Conservation (phyloP, 306 rosid species). For the Cotoneaster glaucophyllus region DNA sequence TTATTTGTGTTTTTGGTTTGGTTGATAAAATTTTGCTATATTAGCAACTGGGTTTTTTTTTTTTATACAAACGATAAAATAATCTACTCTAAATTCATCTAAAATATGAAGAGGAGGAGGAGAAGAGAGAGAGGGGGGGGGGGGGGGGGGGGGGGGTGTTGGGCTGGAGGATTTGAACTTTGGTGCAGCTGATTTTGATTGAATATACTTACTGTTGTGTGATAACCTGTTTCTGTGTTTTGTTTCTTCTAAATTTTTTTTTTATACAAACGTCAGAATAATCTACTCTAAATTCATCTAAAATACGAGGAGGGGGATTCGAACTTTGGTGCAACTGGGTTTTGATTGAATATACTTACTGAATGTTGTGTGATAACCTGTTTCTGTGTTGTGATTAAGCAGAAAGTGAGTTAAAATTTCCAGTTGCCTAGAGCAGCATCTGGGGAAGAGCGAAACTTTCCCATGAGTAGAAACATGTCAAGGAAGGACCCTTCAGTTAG, state of each 20-base stretch:
- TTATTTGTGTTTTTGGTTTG: neutral
- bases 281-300: no score
- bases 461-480: conserved; percentile 22
- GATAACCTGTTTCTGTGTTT: conserved; percentile 10
- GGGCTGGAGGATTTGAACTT: no score
- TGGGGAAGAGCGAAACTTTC: conserved; percentile 24
- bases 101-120: no score
- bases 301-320: no score
- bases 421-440: conserved; percentile 33
- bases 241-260: no score
- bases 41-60: no score
- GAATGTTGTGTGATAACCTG: conserved; percentile 8
- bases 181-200: neutral
- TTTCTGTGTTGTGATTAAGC: conserved; percentile 30
- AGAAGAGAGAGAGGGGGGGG: no score
- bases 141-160: no score
- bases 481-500: conserved; percentile 53
- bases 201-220: neutral
- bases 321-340: no score
- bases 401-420: conserved; percentile 77
- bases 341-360: neutral
- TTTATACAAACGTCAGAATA: no score
- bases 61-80: no score
- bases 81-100: no score
- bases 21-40: neutral